These are phyloP conservation scores for Zalerion maritima DNA, from an alignment of 495 filamentous ascomycete genomes.

Conservation along the genomic window DNA sequence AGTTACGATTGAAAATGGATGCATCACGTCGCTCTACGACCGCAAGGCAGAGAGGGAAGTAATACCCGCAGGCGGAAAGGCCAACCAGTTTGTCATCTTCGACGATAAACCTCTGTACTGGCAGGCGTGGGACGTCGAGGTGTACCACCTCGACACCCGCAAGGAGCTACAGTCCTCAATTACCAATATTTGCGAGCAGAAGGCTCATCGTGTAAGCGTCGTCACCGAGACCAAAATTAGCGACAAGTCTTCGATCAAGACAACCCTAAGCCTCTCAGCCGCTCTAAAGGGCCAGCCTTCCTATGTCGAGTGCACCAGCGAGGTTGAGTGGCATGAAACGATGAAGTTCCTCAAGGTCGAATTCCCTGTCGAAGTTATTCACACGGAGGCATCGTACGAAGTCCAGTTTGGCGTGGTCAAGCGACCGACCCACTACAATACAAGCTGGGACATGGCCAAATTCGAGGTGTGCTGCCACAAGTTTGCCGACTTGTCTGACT, in stretches of 20 bases:
- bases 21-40: slow-evolving; percentile 74
- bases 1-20: slow-evolving; percentile 55
- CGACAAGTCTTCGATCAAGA: slow-evolving; percentile 74
- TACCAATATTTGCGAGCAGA: slow-evolving; percentile 57
- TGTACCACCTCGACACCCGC: slow-evolving; percentile 82
- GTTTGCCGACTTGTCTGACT: slow-evolving; percentile 90
- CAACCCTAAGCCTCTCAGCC: slow-evolving; percentile 65
- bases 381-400: slow-evolving; percentile 91
- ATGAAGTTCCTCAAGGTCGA: slow-evolving; percentile 99
- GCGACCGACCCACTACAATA: slow-evolving; percentile 92
- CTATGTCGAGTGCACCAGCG: slow-evolving; percentile 62
- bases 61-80: slow-evolving; percentile 63
- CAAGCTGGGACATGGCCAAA: slow-evolving; percentile 97
- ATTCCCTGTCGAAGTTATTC: slow-evolving; percentile 84
- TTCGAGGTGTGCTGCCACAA: slow-evolving; percentile 98
- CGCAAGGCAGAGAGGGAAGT: slow-evolving; percentile 54
- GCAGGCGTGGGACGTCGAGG: slow-evolving; percentile 98
- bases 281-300: slow-evolving; percentile 47
- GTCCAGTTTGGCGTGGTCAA: slow-evolving; percentile 81
- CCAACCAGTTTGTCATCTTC: slow-evolving; percentile 86
- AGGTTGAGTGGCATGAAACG: slow-evolving; percentile 84
- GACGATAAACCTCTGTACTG: slow-evolving; percentile 97
- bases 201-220: slow-evolving; percentile 61
- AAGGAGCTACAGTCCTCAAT: slow-evolving; percentile 51
- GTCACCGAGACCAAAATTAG: slow-evolving; percentile 74